Percentiles rank a stretch among this genome's conserved stretches.
Conservation (phyloP, 2,329 filamentous ascomycete genomes). For the Penicillium sp. region DNA sequence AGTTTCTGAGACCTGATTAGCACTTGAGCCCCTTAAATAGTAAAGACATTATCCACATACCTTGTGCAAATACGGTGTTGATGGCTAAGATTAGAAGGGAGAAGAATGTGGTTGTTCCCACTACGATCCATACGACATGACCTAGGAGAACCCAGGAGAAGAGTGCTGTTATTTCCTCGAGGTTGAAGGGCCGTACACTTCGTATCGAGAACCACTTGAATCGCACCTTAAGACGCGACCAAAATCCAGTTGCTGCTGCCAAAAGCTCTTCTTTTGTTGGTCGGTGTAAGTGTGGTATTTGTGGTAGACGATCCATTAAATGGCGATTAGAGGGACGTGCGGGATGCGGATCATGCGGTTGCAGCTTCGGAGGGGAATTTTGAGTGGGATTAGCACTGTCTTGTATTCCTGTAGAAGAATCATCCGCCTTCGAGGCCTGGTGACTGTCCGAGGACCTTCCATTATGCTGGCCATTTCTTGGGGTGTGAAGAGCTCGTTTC, state of each 20-base stretch:
- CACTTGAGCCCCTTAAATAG: slow-evolving; percentile 1
- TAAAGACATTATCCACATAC: slow-evolving; percentile 48
- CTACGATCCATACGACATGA: slow-evolving; percentile 91
- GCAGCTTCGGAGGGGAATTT: slow-evolving; percentile 15
- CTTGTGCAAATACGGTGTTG: slow-evolving; percentile 95
- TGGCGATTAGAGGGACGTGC: slow-evolving; percentile 33
- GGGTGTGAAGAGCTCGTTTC: slow-evolving; percentile 35
- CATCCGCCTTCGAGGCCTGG: slow-evolving; percentile 16
- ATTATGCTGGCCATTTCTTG: slow-evolving; percentile 19
- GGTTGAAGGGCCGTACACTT: slow-evolving; percentile 89
- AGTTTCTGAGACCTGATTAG: slow-evolving; percentile 63
- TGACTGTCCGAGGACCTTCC: slow-evolving; percentile 16
- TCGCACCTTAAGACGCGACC: slow-evolving; percentile 81
- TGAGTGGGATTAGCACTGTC: slow-evolving; percentile 6
- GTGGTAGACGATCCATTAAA: slow-evolving; percentile 62
- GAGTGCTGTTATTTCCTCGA: slow-evolving; percentile 94
- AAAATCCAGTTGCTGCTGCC: slow-evolving; percentile 87
- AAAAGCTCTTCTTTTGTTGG: slow-evolving; percentile 93
- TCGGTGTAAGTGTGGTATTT: slow-evolving; percentile 73
- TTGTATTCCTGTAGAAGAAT: slow-evolving; percentile 2
- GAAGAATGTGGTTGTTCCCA: slow-evolving; percentile 96
- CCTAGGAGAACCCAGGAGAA: slow-evolving; percentile 93
- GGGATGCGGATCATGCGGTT: slow-evolving; percentile 26
- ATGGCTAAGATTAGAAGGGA: slow-evolving; percentile 86
- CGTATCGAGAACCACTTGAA: slow-evolving; percentile 98